Percentiles rank a stretch among this genome's conserved stretches.
Conservation (phyloP, 768 basidiomycete genomes). For the Fistulinella prunicolor region DNA sequence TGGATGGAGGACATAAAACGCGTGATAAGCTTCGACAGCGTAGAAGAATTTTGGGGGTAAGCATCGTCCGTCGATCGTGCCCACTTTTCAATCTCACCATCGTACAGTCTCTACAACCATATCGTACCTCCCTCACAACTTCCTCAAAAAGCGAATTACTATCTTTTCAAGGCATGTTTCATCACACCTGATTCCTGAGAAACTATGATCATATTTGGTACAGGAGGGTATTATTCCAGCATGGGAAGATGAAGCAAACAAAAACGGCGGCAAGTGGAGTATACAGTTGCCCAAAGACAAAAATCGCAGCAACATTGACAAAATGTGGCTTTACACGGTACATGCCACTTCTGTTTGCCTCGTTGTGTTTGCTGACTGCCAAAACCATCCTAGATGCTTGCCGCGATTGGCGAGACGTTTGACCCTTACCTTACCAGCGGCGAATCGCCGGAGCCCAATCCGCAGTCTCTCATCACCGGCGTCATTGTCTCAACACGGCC, state of each 20-base stretch:
- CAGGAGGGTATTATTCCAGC: slow-evolving; percentile 96
- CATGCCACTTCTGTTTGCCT: slow-evolving; percentile 9
- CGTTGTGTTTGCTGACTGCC: slow-evolving; percentile 2
- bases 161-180: slow-evolving; percentile 85
- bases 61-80: slow-evolving; percentile 26
- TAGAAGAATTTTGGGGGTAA: slow-evolving; percentile 99
- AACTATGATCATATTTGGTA: slow-evolving; percentile 4
- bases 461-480: slow-evolving; percentile 76
- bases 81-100: slow-evolving; percentile 9
- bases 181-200: not conserved
- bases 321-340: slow-evolving; percentile 98
- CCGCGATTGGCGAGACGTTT: slow-evolving; percentile 98
- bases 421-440: slow-evolving; percentile 73
- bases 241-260: slow-evolving; percentile 97
- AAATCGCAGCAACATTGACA: slow-evolving; percentile 78
- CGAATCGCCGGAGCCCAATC: slow-evolving; percentile 39
- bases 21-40: slow-evolving; percentile 92
- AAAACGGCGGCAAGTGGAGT: slow-evolving; percentile 97
- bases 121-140: slow-evolving; percentile 93
- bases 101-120: slow-evolving; percentile 84
- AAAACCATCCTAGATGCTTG: slow-evolving; percentile 80
- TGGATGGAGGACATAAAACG: slow-evolving; percentile 99
- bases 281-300: slow-evolving; percentile 97
- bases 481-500: slow-evolving; percentile 95
- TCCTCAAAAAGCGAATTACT: slow-evolving; percentile 98